A percentile compares a stretch with the other conserved stretches of the same genome.
Evolutionary conservation across 2,329 filamentous ascomycete genomes (phyloP).

Genomic region (Trichoderma afroharzianum): DNA sequence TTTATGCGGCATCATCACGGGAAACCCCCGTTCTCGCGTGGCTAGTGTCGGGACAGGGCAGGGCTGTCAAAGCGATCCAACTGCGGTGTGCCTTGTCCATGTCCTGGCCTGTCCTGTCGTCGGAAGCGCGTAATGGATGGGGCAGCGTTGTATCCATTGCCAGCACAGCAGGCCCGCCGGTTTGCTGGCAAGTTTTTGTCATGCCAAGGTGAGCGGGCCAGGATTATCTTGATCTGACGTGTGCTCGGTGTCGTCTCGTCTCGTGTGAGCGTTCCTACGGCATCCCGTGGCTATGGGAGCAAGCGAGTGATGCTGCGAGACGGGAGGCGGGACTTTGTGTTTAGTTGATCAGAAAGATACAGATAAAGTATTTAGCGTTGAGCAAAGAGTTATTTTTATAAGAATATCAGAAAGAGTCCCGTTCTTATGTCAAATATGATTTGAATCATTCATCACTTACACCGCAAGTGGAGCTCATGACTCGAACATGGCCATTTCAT

Average conservation of each 20-base stretch:
- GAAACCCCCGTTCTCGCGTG: neutral
- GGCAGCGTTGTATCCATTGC: neutral
- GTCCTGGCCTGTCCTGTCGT: neutral
- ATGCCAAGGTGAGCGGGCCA: neutral
- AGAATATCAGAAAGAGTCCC: neutral
- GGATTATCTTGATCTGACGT: neutral
- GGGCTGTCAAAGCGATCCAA: neutral
- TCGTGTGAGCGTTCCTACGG: neutral
- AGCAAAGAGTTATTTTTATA: neutral
- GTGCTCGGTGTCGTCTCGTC: neutral
- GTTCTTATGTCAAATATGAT: neutral
- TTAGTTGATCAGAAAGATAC: neutral
- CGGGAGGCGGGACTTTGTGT: neutral
- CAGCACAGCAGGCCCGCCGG: conserved; percentile 1
- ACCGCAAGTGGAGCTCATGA: neutral
- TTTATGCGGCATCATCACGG: neutral
- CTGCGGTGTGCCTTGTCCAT: neutral
- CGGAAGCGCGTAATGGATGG: neutral
- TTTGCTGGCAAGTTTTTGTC: neutral
- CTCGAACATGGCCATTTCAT: neutral
- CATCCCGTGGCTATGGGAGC: neutral
- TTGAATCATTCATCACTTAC: neutral
- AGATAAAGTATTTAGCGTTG: neutral
- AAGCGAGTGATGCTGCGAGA: neutral
- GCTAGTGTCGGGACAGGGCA: neutral